Percentiles rank a stretch among this genome's conserved stretches.
phyloP scores from a whole-genome alignment of 192 early-diverging fungal species.

The Chytriomyces sp. region DNA sequence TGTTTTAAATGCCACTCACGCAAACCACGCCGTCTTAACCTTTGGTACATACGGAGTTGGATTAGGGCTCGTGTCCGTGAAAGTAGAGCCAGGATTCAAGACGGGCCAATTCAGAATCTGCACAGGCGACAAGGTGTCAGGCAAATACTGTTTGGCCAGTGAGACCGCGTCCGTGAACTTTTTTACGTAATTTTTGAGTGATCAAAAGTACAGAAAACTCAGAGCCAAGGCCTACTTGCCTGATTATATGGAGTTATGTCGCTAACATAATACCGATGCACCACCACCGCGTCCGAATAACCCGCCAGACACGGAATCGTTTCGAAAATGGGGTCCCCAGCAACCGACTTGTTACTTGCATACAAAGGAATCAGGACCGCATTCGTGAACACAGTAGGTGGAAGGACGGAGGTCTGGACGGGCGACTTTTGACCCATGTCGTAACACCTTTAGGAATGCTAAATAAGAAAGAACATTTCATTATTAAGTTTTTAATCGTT shows the following conservation, averaged over 20 bases:
- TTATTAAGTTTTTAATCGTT: too few relatives aligned
- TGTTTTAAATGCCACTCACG: not conserved
- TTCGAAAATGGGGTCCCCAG: slow-evolving; percentile 15
- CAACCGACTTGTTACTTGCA: slow-evolving; percentile 4
- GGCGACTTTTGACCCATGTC: slow-evolving; percentile 18
- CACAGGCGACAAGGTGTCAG: not conserved
- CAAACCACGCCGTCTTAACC: not conserved
- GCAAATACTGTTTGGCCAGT: not conserved
- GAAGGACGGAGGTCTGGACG: not conserved
- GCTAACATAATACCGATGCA: not conserved
- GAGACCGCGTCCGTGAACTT: not conserved
- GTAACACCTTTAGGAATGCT: slow-evolving; percentile 11
- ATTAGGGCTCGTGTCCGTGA: slow-evolving; percentile 9
- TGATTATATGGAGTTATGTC: not conserved
- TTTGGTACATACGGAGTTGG: not conserved
- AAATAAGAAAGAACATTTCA: not conserved
- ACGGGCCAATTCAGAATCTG: slow-evolving; percentile 17
- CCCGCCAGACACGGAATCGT: slow-evolving; percentile 14
- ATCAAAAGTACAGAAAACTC: not conserved
- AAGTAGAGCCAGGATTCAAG: slow-evolving; percentile 1
- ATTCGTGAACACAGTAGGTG: slow-evolving; percentile 26
- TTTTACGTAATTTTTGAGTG: not conserved
- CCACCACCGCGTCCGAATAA: slow-evolving; percentile 10
- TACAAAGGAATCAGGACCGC: slow-evolving; percentile 3
- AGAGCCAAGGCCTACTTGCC: not conserved